Conservation (phyloP, 257 asterid species). For the Echium plantagineum region DNA sequence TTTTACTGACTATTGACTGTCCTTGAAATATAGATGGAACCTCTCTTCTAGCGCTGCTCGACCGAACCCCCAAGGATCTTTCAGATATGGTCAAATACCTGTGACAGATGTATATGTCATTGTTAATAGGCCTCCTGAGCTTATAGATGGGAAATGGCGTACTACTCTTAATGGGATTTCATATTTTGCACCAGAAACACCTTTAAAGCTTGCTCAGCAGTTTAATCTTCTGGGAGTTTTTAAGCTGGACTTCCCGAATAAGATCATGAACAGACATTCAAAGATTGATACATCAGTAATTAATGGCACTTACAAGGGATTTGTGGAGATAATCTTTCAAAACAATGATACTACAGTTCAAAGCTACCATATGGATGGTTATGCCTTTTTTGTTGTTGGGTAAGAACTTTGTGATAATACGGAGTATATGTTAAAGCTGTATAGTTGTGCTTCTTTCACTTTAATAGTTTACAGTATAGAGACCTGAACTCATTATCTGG, state of each 20-base stretch:
- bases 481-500: slow-evolving; percentile 6
- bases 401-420: slow-evolving; percentile 23
- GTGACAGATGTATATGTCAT: slow-evolving; percentile 80
- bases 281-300: slow-evolving; percentile 71
- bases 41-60: slow-evolving; percentile 92
- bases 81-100: slow-evolving; percentile 73
- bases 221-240: slow-evolving; percentile 57
- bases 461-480: slow-evolving; percentile 7
- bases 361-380: slow-evolving; percentile 85
- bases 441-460: background rate
- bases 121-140: slow-evolving; percentile 66
- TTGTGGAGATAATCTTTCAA: slow-evolving; percentile 85
- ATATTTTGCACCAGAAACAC: slow-evolving; percentile 69
- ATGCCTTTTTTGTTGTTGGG: slow-evolving; percentile 95
- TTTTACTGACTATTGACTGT: background rate
- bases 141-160: slow-evolving; percentile 67
- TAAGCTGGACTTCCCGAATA: slow-evolving; percentile 88
- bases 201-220: slow-evolving; percentile 75
- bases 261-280: slow-evolving; percentile 63
- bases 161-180: slow-evolving; percentile 80
- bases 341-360: slow-evolving; percentile 72
- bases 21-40: slow-evolving; percentile 44
- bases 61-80: slow-evolving; percentile 95
- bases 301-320: slow-evolving; percentile 82
- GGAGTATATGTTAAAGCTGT: background rate